Percentiles rank a stretch among this genome's conserved stretches.
Conservation (phyloP, 345 rosid genomes). For the Syzygium aqueum region DNA sequence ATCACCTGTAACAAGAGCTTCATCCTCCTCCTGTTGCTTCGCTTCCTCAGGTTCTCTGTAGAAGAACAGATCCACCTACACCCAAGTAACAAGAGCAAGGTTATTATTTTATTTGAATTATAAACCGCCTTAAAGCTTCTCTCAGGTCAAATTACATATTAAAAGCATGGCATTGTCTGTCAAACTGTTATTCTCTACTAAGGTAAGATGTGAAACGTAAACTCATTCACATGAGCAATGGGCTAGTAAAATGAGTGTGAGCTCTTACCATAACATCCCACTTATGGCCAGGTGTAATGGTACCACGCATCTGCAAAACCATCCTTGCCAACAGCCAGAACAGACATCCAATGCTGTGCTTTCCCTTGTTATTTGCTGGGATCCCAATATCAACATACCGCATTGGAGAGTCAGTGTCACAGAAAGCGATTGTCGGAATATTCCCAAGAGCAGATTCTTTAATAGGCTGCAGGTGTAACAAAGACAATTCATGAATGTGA, state of each 20-base stretch:
- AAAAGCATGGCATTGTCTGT: not conserved
- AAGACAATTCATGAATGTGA: not conserved
- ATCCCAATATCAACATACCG: slow-evolving; percentile 85
- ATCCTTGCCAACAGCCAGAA: slow-evolving; percentile 95
- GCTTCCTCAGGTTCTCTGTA: slow-evolving; percentile 78
- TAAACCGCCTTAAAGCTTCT: not conserved
- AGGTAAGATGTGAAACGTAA: not conserved
- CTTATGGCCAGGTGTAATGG: slow-evolving; percentile 62
- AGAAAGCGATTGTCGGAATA: slow-evolving; percentile 91
- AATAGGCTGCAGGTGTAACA: slow-evolving; percentile 53
- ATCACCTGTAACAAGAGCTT: slow-evolving; percentile 31
- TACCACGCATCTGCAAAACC: slow-evolving; percentile 98
- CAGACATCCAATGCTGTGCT: slow-evolving; percentile 90
- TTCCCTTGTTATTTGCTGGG: slow-evolving; percentile 96
- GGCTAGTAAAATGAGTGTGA: not conserved
- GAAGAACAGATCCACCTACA: slow-evolving; percentile 69
- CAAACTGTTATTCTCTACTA: not conserved
- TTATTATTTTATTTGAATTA: not conserved
- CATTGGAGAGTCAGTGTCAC: slow-evolving; percentile 98
- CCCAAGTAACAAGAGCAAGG: not conserved
- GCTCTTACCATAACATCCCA: slow-evolving; percentile 76
- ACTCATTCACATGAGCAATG: not conserved
- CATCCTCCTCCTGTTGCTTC: slow-evolving; percentile 55
- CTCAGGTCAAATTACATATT: not conserved
- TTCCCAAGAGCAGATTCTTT: slow-evolving; percentile 96